phyloP scores from a whole-genome alignment of 2,329 filamentous ascomycete species.

The Tolypocladium ophioglossoides region DNA sequence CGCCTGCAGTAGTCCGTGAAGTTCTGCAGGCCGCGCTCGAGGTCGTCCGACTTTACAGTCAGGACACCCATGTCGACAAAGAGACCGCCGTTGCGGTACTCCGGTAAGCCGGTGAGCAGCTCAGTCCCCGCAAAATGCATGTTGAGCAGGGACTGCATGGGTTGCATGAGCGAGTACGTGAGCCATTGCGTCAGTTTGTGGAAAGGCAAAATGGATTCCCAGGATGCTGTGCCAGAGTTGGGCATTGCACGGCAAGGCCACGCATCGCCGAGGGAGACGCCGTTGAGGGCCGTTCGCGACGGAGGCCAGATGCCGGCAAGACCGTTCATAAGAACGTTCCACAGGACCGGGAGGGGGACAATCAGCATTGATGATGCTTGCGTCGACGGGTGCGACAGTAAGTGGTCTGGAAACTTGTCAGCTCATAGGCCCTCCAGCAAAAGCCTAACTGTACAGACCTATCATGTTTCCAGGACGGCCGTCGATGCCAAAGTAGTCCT shows the following conservation, averaged over 20 bases:
- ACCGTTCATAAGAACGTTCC: conserved; percentile 83
- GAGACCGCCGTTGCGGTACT: conserved; percentile 86
- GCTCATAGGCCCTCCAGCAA: not conserved
- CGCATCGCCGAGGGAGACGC: conserved; percentile 79
- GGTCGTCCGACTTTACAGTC: conserved; percentile 60
- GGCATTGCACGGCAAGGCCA: conserved; percentile 87
- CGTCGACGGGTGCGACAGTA: conserved; percentile 85
- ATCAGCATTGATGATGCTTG: conserved; percentile 83
- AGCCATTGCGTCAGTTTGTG: conserved; percentile 95
- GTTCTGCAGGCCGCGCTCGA: conserved; percentile 56
- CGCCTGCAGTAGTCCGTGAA: conserved; percentile 57
- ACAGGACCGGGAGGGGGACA: conserved; percentile 76
- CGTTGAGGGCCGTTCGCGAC: conserved; percentile 78
- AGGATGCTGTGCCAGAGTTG: conserved; percentile 38
- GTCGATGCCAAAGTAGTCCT: conserved; percentile 74
- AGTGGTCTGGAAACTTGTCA: conserved; percentile 56
- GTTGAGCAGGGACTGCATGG: conserved; percentile 71
- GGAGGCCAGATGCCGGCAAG: conserved; percentile 81
- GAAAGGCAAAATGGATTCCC: conserved; percentile 79
- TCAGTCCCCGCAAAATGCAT: conserved; percentile 75
- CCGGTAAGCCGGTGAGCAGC: conserved; percentile 75
- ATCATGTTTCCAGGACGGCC: conserved; percentile 90
- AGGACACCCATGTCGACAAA: conserved; percentile 78
- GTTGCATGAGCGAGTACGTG: conserved; percentile 85
- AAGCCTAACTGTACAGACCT: conserved; percentile 40